Evolutionary conservation across 352 stramenopile genomes (phyloP).

Genomic region (Phytophthora melonis): DNA sequence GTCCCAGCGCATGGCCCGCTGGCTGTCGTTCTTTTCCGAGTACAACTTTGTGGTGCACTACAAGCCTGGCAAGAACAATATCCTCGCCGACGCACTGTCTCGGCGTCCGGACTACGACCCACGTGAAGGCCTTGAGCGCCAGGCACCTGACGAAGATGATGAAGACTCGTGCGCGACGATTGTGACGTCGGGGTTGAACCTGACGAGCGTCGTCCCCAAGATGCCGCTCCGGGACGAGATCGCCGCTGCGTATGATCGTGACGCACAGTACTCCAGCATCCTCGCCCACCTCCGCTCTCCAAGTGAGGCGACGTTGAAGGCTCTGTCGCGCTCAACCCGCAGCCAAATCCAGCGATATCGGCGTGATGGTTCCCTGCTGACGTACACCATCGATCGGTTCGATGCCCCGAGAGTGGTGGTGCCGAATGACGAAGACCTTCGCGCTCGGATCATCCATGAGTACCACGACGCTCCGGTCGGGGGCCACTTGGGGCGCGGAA

Average conservation of each 20-base stretch:
- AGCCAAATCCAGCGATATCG: too few species aligned
- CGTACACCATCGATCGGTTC: slow-evolving; percentile 5
- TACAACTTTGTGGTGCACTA: too few species aligned
- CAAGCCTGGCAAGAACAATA: too few species aligned
- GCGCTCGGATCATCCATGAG: too few species aligned
- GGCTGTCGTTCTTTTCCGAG: not conserved
- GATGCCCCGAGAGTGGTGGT: too few species aligned
- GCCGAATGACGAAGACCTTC: too few species aligned
- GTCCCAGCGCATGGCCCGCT: not conserved
- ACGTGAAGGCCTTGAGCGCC: not conserved
- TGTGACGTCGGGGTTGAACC: not conserved
- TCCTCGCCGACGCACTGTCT: slow-evolving; percentile 16
- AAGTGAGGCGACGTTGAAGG: too few species aligned
- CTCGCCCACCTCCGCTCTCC: too few species aligned
- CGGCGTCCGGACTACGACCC: slow-evolving; percentile 23
- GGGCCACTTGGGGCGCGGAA: too few species aligned
- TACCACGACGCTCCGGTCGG: too few species aligned
- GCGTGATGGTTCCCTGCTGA: too few species aligned
- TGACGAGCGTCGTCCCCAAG: not conserved
- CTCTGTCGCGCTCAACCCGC: too few species aligned
- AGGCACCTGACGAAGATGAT: slow-evolving; percentile 8
- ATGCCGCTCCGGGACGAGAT: slow-evolving; percentile 5
- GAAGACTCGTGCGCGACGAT: not conserved
- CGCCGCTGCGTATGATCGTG: not conserved
- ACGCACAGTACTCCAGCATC: not conserved